These are phyloP conservation scores for Oropetium thomaeum DNA, from an alignment of 176 grass and related monocot genomes.

Conservation along the genomic window DNA sequence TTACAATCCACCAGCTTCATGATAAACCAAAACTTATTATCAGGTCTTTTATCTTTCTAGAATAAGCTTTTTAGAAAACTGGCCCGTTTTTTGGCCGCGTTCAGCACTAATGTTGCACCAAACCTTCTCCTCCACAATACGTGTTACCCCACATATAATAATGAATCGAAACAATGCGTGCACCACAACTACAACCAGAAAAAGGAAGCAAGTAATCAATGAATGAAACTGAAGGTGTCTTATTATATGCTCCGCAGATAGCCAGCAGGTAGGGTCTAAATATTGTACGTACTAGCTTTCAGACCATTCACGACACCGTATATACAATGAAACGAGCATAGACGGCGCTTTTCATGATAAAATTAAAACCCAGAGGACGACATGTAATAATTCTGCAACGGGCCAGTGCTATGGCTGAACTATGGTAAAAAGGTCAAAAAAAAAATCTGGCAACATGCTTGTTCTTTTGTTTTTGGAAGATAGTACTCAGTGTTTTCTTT, in stretches of 20 bases:
- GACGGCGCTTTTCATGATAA: background rate
- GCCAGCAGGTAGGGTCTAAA: background rate
- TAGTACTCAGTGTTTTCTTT: slow-evolving; percentile 1
- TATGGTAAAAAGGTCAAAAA: background rate
- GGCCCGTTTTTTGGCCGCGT: background rate
- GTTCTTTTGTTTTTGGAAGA: slow-evolving; percentile 3
- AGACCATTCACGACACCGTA: slow-evolving; percentile 5
- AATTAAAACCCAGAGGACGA: background rate
- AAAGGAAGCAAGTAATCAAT: slow-evolving; percentile 15
- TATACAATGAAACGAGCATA: background rate
- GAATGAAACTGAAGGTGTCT: background rate
- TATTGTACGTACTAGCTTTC: slow-evolving; percentile 8
- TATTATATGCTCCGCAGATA: slow-evolving; percentile 15
- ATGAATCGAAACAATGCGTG: background rate
- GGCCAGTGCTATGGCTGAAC: slow-evolving; percentile 17
- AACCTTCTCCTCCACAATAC: slow-evolving; percentile 25
- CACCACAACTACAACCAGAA: slow-evolving; percentile 37
- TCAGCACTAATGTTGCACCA: slow-evolving; percentile 7
- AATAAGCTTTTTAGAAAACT: background rate
- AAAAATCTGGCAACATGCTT: slow-evolving; percentile 12
- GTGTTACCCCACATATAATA: slow-evolving; percentile 10
- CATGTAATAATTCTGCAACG: background rate
- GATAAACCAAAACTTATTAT: slow-evolving; percentile 9
- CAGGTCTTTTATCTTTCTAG: background rate
- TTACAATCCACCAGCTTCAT: background rate